Evolutionary conservation across 805 yeast genomes (phyloP).

Genomic region (Candida easanensis): DNA sequence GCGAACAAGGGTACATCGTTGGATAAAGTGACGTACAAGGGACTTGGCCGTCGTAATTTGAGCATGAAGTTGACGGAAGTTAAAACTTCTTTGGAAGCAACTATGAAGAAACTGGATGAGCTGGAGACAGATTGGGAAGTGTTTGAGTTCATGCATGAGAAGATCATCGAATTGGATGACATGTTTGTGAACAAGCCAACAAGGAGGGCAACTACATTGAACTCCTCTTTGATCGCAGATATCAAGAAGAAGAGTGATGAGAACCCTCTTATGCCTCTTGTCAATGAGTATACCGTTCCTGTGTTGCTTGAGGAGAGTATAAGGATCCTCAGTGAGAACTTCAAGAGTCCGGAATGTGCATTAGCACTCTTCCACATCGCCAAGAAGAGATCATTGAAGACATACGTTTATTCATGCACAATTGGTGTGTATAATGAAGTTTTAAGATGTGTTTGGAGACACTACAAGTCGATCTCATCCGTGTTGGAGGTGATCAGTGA

Average conservation of each 20-base stretch:
- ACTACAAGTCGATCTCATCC: slow-evolving; percentile 34
- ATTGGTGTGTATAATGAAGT: slow-evolving; percentile 37
- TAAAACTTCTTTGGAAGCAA: slow-evolving; percentile 1
- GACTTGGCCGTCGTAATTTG: background rate
- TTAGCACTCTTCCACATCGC: slow-evolving; percentile 34
- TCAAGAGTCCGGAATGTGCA: slow-evolving; percentile 25
- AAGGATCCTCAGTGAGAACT: slow-evolving; percentile 7
- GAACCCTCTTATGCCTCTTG: slow-evolving; percentile 9
- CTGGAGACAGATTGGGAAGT: slow-evolving; percentile 10
- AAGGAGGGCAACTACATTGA: background rate
- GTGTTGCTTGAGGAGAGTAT: slow-evolving; percentile 11
- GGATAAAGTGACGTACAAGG: background rate
- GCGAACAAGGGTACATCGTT: background rate
- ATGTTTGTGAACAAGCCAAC: background rate
- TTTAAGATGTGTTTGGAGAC: slow-evolving; percentile 36
- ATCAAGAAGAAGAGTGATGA: slow-evolving; percentile 1
- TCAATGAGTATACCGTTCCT: slow-evolving; percentile 19
- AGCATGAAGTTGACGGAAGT: slow-evolving; percentile 2
- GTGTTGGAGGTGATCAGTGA: slow-evolving; percentile 37
- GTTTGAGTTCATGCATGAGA: slow-evolving; percentile 6
- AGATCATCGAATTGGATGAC: slow-evolving; percentile 4
- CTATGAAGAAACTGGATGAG: slow-evolving; percentile 4
- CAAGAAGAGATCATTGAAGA: slow-evolving; percentile 31
- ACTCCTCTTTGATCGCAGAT: background rate
- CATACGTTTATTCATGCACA: slow-evolving; percentile 36